Percentiles rank a stretch among this genome's conserved stretches.
phyloP scores from a whole-genome alignment of 768 basidiomycete genomes.

The Crucibulum laeve region DNA sequence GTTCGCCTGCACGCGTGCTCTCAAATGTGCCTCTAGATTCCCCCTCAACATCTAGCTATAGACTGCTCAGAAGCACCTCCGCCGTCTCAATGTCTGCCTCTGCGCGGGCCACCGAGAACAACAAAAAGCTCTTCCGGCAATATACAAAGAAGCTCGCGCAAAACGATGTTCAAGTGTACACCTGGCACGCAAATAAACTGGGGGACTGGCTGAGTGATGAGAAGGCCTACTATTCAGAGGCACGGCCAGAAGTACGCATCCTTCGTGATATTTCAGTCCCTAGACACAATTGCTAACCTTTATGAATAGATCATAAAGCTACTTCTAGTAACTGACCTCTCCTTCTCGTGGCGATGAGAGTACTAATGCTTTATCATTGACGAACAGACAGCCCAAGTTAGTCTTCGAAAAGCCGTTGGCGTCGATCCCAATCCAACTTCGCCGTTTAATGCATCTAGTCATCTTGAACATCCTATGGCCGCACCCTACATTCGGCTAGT shows the following conservation, averaged over 20 bases:
- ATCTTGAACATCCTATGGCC: constrained; percentile 25
- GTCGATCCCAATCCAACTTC: constrained; percentile 11
- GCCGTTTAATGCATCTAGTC: constrained; percentile 25
- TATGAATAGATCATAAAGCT: constrained; percentile 41
- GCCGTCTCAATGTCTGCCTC: not conserved
- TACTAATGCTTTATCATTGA: too few species aligned
- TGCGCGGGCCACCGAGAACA: constrained; percentile 18
- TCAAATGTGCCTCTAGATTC: too few species aligned
- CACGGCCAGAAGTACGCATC: constrained; percentile 40
- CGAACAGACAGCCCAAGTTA: constrained; percentile 36
- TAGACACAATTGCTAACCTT: constrained; percentile 3
- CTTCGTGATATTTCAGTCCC: not conserved
- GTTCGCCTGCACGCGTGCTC: too few species aligned
- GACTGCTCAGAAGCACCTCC: not conserved
- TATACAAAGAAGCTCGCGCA: constrained; percentile 31
- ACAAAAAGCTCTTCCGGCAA: constrained; percentile 34
- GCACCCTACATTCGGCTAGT: constrained; percentile 30
- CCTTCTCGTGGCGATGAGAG: too few species aligned
- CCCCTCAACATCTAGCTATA: too few species aligned
- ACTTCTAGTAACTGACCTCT: constrained; percentile 35
- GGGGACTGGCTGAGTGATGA: constrained; percentile 39
- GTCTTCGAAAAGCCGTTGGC: constrained; percentile 25
- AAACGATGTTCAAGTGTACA: constrained; percentile 19
- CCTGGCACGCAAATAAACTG: constrained; percentile 29
- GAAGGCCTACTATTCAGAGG: constrained; percentile 48